These are phyloP conservation scores for Rhododendron ferrugineum DNA, from an alignment of 148 eudicot genomes.

Conservation along the genomic window DNA sequence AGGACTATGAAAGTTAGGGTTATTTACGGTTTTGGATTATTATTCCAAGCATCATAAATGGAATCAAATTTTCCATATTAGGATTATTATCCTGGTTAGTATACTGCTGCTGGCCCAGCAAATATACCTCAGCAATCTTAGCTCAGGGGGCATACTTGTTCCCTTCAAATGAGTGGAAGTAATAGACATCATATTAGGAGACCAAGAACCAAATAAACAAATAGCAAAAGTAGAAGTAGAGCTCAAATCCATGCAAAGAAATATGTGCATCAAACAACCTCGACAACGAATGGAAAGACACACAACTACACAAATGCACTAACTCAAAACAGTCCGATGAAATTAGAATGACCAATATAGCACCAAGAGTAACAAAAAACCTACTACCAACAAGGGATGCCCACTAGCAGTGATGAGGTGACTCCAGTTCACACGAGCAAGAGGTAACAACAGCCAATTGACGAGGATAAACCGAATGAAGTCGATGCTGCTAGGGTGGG, in stretches of 20 bases:
- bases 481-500: too few relatives aligned
- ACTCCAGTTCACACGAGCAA: not conserved
- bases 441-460: not conserved
- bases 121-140: not conserved
- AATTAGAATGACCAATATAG: not conserved
- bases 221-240: not conserved
- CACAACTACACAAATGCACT: not conserved
- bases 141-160: not conserved
- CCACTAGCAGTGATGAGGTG: not conserved
- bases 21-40: too few relatives aligned
- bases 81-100: not conserved
- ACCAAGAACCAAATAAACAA: not conserved
- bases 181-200: not conserved
- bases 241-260: not conserved
- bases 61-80: not conserved
- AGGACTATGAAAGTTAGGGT: not conserved
- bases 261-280: not conserved
- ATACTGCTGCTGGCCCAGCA: not conserved
- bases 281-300: not conserved
- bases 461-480: too few relatives aligned
- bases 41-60: not conserved
- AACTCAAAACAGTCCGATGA: not conserved
- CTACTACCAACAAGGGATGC: too few relatives aligned
- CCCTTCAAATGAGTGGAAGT: too few relatives aligned
- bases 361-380: not conserved